Percentiles rank a stretch among this genome's conserved stretches.
Conservation (phyloP, 805 yeast species). For the Starmerella asiatica region DNA sequence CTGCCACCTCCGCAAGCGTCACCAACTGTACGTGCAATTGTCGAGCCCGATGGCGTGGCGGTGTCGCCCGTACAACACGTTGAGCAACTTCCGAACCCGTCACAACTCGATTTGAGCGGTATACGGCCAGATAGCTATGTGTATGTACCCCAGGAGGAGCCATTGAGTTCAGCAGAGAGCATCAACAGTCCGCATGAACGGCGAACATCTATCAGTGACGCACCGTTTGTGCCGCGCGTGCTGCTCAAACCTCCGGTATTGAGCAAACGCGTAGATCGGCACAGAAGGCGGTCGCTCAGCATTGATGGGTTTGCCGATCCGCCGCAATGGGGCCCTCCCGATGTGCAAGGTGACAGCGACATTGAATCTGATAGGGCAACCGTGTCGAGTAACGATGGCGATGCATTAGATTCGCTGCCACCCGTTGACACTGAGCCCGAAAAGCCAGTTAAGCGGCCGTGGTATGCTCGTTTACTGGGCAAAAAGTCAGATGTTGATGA, state of each 20-base stretch:
- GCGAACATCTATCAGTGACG: no score
- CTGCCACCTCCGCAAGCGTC: constrained; percentile 12
- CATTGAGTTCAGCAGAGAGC: no score
- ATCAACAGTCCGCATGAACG: no score
- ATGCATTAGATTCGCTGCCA: constrained; percentile 8
- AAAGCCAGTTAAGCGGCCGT: no score
- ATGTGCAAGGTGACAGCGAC: constrained; percentile 5
- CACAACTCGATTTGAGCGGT: no score
- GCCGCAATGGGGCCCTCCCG: constrained; percentile 18
- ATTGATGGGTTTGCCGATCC: constrained; percentile 10
- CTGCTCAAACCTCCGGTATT: constrained; percentile 27
- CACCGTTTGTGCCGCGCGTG: constrained; percentile 28
- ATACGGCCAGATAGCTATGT: no score
- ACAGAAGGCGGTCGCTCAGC: constrained; percentile 1
- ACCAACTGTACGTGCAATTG: constrained; percentile 1
- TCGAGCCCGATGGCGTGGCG: constrained; percentile 6
- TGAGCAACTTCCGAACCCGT: no score
- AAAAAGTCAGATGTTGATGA: constrained; percentile 4
- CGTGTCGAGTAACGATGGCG: constrained; percentile 22
- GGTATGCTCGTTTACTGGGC: neutral
- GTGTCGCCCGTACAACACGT: no score
- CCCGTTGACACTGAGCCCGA: neutral
- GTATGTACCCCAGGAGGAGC: no score
- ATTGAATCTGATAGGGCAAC: constrained; percentile 26
- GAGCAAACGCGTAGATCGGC: constrained; percentile 9